Evolutionary conservation across 768 basidiomycete species (phyloP).

Genomic region (Cystoderma amianthinum): DNA sequence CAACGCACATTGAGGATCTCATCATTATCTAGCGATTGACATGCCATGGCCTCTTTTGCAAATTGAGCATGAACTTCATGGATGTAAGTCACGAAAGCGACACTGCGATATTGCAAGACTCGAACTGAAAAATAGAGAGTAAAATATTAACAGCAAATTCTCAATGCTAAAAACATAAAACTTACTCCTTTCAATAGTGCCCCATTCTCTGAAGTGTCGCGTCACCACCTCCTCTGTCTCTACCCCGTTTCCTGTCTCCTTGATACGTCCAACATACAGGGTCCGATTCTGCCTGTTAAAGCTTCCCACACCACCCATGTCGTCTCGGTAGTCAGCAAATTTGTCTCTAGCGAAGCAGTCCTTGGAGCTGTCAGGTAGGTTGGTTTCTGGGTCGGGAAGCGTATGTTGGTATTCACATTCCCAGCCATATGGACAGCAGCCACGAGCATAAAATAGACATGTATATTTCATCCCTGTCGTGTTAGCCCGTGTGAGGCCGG

Average conservation of each 20-base stretch:
- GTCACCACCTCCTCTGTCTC: constrained; percentile 91
- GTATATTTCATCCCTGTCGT: constrained; percentile 88
- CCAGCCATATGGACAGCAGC: constrained; percentile 97
- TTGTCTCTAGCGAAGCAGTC: constrained; percentile 98
- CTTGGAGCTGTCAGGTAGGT: constrained; percentile 85
- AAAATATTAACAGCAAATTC: not conserved
- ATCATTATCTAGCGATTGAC: constrained; percentile 94
- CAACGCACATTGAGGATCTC: constrained; percentile 98
- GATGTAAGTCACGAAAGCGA: constrained; percentile 95
- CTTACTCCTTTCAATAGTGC: constrained; percentile 85
- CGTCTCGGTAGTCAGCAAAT: constrained; percentile 95
- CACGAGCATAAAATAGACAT: constrained; percentile 93
- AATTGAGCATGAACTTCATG: constrained; percentile 86
- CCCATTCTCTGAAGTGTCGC: constrained; percentile 95
- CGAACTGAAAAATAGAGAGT: constrained; percentile 43
- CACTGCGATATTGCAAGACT: constrained; percentile 88
- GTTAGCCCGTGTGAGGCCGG: constrained; percentile 92
- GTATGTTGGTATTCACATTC: constrained; percentile 96
- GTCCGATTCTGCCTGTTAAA: constrained; percentile 94
- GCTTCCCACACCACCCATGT: constrained; percentile 99
- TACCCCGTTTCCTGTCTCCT: constrained; percentile 79
- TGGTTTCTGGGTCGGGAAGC: constrained; percentile 64
- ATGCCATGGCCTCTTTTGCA: constrained; percentile 98
- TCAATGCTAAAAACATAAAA: not conserved
- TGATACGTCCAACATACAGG: constrained; percentile 89